Conservation (phyloP, 2,329 filamentous ascomycete species). For the Colletotrichum truncatum region DNA sequence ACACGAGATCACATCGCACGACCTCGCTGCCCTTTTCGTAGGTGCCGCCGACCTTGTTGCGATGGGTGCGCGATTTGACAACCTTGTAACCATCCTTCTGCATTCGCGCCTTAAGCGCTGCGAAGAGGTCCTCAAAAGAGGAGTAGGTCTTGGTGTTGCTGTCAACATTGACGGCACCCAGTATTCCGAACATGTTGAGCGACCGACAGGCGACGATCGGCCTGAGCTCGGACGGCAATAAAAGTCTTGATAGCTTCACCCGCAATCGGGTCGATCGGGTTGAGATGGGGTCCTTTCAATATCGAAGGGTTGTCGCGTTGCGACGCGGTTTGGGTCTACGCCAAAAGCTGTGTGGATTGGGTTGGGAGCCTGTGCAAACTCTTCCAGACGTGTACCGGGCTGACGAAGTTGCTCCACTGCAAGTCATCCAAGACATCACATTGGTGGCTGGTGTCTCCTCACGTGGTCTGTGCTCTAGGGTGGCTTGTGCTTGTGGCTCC, state of each 20-base stretch:
- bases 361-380: conserved; percentile 33
- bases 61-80: conserved; percentile 54
- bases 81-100: conserved; percentile 56
- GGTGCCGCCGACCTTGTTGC: conserved; percentile 49
- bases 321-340: conserved; percentile 23
- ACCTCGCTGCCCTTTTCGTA: conserved; percentile 53
- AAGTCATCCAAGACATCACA: conserved; percentile 2
- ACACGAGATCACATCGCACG: conserved; percentile 55
- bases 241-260: conserved; percentile 16
- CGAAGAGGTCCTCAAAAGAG: conserved; percentile 53
- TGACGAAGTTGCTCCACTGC: conserved; percentile 25
- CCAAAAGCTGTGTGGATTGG: conserved; percentile 33
- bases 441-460: conserved; percentile 8
- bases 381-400: conserved; percentile 20
- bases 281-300: conserved; percentile 23
- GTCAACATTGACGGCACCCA: conserved; percentile 47
- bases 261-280: conserved; percentile 7
- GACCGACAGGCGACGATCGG: conserved; percentile 5
- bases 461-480: not conserved
- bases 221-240: not conserved
- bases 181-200: conserved; percentile 52
- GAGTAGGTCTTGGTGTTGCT: conserved; percentile 43
- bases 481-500: conserved; percentile 14
- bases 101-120: conserved; percentile 50
- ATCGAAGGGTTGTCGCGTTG: conserved; percentile 34